Conservation (phyloP, 192 early-diverging fungal genomes). For the Phycomyces blakesleeanus region DNA sequence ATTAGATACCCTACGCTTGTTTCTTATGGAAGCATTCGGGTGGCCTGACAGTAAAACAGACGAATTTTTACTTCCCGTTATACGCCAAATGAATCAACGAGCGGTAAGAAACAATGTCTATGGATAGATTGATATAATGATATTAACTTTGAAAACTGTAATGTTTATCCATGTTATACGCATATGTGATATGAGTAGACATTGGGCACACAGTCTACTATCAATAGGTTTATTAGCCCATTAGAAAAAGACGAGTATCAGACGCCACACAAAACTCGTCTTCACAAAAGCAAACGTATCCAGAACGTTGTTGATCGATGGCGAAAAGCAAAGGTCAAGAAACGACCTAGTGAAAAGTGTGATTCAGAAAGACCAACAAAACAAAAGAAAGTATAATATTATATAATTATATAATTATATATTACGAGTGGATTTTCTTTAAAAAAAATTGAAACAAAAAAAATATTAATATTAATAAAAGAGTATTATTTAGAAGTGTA, state of each 20-base stretch:
- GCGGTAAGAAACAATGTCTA: slow-evolving; percentile 14
- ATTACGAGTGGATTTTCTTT: too few relatives aligned
- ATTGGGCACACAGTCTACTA: neutral
- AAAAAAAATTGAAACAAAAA: too few relatives aligned
- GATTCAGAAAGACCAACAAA: too few relatives aligned
- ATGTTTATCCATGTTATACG: too few relatives aligned
- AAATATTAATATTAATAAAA: too few relatives aligned
- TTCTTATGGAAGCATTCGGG: slow-evolving; percentile 53
- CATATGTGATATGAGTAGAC: too few relatives aligned
- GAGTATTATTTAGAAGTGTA: too few relatives aligned
- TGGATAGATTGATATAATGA: neutral
- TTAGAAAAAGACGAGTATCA: neutral
- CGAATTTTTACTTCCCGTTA: slow-evolving; percentile 65
- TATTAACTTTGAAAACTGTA: neutral
- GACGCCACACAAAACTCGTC: neutral
- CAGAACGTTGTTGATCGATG: slow-evolving; percentile 40
- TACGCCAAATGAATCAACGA: slow-evolving; percentile 48
- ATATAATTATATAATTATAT: too few relatives aligned
- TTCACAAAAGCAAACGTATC: slow-evolving; percentile 42
- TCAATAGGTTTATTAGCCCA: neutral
- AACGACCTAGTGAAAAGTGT: neutral
- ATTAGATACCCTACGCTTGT: slow-evolving; percentile 61
- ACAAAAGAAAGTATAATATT: too few relatives aligned
- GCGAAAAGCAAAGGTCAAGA: slow-evolving; percentile 9
- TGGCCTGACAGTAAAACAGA: slow-evolving; percentile 70